A percentile compares a stretch with the other conserved stretches of the same genome.
These are phyloP conservation scores for Trichophyton mentagrophytes DNA, from an alignment of 2,329 filamentous ascomycete genomes.

Conservation along the genomic window DNA sequence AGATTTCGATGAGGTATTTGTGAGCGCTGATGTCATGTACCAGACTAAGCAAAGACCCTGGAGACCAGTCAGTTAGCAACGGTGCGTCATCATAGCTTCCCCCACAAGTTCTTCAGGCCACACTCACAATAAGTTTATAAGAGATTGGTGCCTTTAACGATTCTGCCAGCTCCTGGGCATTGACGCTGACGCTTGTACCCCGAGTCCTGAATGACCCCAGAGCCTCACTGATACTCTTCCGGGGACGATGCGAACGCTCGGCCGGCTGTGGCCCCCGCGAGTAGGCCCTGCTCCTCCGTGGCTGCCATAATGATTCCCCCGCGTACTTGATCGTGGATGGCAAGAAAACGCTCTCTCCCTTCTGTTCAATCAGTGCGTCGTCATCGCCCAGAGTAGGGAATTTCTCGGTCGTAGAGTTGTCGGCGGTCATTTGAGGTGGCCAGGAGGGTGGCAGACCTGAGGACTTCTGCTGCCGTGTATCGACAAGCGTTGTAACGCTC, in stretches of 20 bases:
- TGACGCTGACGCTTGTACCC: slow-evolving; percentile 77
- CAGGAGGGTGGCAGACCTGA: slow-evolving; percentile 27
- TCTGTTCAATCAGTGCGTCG: slow-evolving; percentile 18
- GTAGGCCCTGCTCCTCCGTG: slow-evolving; percentile 41
- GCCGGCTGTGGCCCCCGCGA: slow-evolving; percentile 32
- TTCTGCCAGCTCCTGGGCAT: slow-evolving; percentile 85
- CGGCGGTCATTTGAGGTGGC: slow-evolving; percentile 17
- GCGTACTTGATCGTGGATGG: slow-evolving; percentile 21
- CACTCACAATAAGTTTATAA: slow-evolving; percentile 61
- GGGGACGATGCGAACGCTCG: slow-evolving; percentile 47
- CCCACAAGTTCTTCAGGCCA: background rate
- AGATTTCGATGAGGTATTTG: slow-evolving; percentile 94
- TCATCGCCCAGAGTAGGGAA: slow-evolving; percentile 34
- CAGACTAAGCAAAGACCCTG: slow-evolving; percentile 77
- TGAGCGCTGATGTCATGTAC: slow-evolving; percentile 91
- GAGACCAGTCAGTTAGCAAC: slow-evolving; percentile 16
- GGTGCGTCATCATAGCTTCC: background rate
- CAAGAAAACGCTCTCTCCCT: slow-evolving; percentile 9
- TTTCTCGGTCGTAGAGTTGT: slow-evolving; percentile 23
- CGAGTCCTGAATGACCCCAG: slow-evolving; percentile 67
- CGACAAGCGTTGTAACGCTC: slow-evolving; percentile 30
- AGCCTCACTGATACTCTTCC: slow-evolving; percentile 85
- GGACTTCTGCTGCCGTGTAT: slow-evolving; percentile 25
- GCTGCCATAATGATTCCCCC: slow-evolving; percentile 47
- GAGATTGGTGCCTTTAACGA: slow-evolving; percentile 84